phyloP scores from a whole-genome alignment of 2,329 filamentous ascomycete species.

The Blumeriella jaapii region DNA sequence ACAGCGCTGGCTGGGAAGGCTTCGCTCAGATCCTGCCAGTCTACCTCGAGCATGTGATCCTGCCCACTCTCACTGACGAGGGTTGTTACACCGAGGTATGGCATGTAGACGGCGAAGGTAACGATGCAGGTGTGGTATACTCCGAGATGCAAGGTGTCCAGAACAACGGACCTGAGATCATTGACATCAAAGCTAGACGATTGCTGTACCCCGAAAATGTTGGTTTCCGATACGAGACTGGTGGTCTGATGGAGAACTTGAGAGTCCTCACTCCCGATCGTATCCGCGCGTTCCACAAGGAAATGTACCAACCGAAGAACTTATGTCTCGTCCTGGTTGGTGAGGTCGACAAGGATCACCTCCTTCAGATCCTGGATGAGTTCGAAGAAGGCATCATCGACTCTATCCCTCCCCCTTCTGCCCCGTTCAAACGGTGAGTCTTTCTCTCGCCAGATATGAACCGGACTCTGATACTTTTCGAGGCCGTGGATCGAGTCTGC shows the following conservation, averaged over 20 bases:
- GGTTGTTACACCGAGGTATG: conserved; percentile 93
- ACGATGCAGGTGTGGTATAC: conserved; percentile 95
- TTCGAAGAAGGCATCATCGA: conserved; percentile 83
- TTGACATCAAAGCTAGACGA: conserved; percentile 71
- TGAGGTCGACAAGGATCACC: conserved; percentile 71
- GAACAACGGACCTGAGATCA: conserved; percentile 72
- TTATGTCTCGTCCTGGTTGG: conserved; percentile 86
- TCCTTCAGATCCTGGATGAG: conserved; percentile 69
- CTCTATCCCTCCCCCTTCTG: conserved; percentile 63
- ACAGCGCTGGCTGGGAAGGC: conserved; percentile 93
- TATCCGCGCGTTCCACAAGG: conserved; percentile 86
- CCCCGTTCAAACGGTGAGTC: conserved; percentile 53
- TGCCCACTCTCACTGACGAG: conserved; percentile 85
- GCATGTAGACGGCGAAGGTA: conserved; percentile 84
- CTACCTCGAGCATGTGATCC: conserved; percentile 86
- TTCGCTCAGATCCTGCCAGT: conserved; percentile 91
- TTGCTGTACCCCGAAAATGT: conserved; percentile 79
- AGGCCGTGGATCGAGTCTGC: conserved; percentile 81
- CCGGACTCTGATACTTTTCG: conserved; percentile 7
- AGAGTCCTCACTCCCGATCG: conserved; percentile 76
- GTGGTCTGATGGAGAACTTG: conserved; percentile 87
- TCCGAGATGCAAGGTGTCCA: conserved; percentile 98
- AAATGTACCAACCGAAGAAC: conserved; percentile 98
- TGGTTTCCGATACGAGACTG: conserved; percentile 96
- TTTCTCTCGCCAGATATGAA: not conserved